A percentile compares a stretch with the other conserved stretches of the same genome.
These are phyloP conservation scores for Bruguiera hainesii DNA, from an alignment of 441 rosid genomes.

Conservation along the genomic window DNA sequence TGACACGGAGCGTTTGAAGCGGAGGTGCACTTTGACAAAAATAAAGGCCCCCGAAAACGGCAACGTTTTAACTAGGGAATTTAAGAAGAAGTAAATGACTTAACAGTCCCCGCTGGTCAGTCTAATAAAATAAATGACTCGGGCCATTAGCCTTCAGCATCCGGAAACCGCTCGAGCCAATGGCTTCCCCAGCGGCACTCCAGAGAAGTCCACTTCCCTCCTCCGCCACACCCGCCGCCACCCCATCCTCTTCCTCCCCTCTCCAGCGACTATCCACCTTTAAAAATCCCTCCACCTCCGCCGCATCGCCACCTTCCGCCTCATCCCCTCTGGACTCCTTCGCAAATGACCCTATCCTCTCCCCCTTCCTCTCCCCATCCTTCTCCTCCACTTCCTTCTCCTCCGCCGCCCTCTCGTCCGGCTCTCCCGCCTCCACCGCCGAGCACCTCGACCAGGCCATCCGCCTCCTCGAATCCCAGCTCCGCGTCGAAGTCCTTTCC, in stretches of 20 bases:
- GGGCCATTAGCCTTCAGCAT: too few species aligned
- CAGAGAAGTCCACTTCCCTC: slow-evolving; percentile 42
- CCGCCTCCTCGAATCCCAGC: slow-evolving; percentile 86
- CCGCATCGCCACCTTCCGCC: slow-evolving; percentile 17
- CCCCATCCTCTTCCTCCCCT: slow-evolving; percentile 38
- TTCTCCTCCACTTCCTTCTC: slow-evolving; percentile 92
- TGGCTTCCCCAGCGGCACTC: slow-evolving; percentile 39
- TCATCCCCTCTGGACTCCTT: slow-evolving; percentile 65
- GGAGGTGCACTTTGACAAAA: too few species aligned
- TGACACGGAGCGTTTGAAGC: too few species aligned
- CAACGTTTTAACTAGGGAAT: too few species aligned
- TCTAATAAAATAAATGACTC: too few species aligned
- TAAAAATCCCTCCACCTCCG: slow-evolving; percentile 40
- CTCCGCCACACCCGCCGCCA: slow-evolving; percentile 14
- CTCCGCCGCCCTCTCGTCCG: slow-evolving; percentile 90
- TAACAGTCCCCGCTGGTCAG: too few species aligned
- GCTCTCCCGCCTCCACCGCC: slow-evolving; percentile 97
- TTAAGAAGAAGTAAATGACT: too few species aligned
- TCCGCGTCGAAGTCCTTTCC: slow-evolving; percentile 84
- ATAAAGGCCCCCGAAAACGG: too few species aligned
- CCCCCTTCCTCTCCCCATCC: slow-evolving; percentile 79
- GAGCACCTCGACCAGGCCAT: slow-evolving; percentile 93
- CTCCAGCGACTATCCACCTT: slow-evolving; percentile 78
- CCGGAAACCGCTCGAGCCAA: neutral
- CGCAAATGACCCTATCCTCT: slow-evolving; percentile 63